phyloP scores from a whole-genome alignment of 164 flowering plant genomes.

The Stephania yunnanensis region DNA sequence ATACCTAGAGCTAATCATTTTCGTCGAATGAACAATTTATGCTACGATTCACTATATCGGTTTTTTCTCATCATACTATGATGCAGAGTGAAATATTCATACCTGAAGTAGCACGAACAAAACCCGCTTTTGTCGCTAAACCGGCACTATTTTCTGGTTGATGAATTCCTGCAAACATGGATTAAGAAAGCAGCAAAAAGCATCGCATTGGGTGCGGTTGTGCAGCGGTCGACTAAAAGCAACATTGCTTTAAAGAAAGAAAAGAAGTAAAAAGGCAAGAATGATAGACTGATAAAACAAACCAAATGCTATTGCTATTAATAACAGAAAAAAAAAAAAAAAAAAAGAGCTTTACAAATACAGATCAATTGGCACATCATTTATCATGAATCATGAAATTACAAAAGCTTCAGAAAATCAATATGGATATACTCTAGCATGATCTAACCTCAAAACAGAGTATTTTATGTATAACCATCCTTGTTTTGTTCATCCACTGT shows the following conservation, averaged over 20 bases:
- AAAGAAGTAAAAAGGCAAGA: neutral
- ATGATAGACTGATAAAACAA: neutral
- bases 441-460: neutral
- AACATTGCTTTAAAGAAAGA: too few species aligned
- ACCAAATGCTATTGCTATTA: conserved; percentile 4
- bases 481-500: conserved; percentile 1
- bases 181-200: neutral
- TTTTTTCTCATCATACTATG: neutral
- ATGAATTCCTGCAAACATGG: neutral
- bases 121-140: neutral
- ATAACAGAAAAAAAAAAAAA: neutral
- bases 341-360: conserved; percentile 5
- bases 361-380: conserved; percentile 4
- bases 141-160: neutral
- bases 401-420: conserved; percentile 7
- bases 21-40: neutral
- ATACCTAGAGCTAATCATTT: neutral
- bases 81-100: neutral
- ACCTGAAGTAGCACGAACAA: neutral
- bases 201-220: neutral
- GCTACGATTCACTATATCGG: neutral
- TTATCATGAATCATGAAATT: conserved; percentile 5
- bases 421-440: neutral
- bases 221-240: neutral
- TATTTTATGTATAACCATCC: neutral